Percentiles rank a stretch among this genome's conserved stretches.
Conservation (phyloP, 2,329 filamentous ascomycete species). For the Botrytis hyacinthi region DNA sequence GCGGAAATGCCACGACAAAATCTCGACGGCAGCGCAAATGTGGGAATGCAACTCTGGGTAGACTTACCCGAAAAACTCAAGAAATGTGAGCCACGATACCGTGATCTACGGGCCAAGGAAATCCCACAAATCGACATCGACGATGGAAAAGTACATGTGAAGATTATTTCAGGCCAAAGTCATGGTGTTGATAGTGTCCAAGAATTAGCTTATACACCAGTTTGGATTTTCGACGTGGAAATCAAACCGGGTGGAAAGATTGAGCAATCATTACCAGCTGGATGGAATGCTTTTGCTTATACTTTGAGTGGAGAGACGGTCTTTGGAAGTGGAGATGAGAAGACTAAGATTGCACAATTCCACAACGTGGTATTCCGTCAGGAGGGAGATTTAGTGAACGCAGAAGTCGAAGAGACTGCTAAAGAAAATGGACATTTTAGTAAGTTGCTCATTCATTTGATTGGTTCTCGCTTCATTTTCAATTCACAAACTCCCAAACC, state of each 20-base stretch:
- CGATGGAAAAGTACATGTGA: slow-evolving; percentile 72
- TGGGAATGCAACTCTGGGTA: slow-evolving; percentile 94
- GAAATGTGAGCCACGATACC: slow-evolving; percentile 85
- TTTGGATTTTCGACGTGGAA: slow-evolving; percentile 89
- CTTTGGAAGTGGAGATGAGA: slow-evolving; percentile 55
- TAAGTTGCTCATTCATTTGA: slow-evolving; percentile 32
- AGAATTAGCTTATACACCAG: slow-evolving; percentile 91
- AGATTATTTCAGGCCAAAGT: slow-evolving; percentile 84
- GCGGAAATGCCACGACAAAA: slow-evolving; percentile 90
- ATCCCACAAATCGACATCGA: slow-evolving; percentile 74
- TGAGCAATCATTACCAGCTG: slow-evolving; percentile 69
- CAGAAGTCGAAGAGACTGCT: slow-evolving; percentile 65
- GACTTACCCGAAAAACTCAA: slow-evolving; percentile 82
- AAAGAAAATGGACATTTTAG: slow-evolving; percentile 49
- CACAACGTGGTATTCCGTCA: slow-evolving; percentile 89
- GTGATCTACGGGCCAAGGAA: slow-evolving; percentile 75
- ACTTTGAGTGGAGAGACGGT: slow-evolving; percentile 70
- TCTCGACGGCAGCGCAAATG: slow-evolving; percentile 70
- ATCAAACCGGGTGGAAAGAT: slow-evolving; percentile 77
- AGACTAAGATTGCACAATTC: slow-evolving; percentile 62
- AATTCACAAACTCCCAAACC: neutral
- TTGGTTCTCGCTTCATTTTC: slow-evolving; percentile 6
- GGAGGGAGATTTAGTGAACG: slow-evolving; percentile 71
- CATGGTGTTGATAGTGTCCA: slow-evolving; percentile 83
- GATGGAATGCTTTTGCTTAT: slow-evolving; percentile 91